These are phyloP conservation scores for Calonectria multiphialidica DNA, from an alignment of 2,329 filamentous ascomycete species.

Conservation along the genomic window DNA sequence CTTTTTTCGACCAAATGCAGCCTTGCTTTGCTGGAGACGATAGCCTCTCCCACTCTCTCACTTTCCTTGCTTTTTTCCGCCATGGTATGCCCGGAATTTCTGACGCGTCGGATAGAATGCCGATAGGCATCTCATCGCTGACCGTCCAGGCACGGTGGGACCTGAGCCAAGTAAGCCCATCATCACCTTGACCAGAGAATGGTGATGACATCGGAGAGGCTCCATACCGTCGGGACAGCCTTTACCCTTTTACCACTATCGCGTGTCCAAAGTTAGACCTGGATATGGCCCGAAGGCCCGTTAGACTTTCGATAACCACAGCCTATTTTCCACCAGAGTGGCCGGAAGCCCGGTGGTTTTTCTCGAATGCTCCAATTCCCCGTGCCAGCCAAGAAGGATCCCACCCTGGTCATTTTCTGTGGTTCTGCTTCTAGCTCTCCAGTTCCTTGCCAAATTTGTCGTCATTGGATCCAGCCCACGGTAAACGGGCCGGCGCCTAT, in stretches of 20 bases:
- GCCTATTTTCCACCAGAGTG: background rate
- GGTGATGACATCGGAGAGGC: constrained; percentile 26
- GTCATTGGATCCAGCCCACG: background rate
- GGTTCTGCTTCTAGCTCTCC: background rate
- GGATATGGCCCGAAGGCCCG: constrained; percentile 3
- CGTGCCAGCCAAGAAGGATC: background rate
- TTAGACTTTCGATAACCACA: constrained; percentile 18
- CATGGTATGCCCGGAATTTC: background rate
- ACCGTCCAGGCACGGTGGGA: background rate
- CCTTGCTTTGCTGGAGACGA: background rate
- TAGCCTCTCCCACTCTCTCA: background rate
- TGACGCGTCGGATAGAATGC: background rate
- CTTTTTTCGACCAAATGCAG: background rate
- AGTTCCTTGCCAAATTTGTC: background rate
- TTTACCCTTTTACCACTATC: constrained; percentile 5
- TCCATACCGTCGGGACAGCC: constrained; percentile 25
- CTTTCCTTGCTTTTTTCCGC: background rate
- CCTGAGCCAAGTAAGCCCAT: background rate
- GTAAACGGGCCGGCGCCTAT: background rate
- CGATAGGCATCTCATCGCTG: background rate
- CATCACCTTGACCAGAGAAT: background rate
- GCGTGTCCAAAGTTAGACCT: background rate
- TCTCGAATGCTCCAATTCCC: background rate
- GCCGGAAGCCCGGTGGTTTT: background rate
- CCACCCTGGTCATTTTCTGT: background rate